Evolutionary conservation across 1,139 yeast species (phyloP), one percentile per base, ranked within the genome.

Genomic region (Zygotorulaspora mrakii): DNA sequence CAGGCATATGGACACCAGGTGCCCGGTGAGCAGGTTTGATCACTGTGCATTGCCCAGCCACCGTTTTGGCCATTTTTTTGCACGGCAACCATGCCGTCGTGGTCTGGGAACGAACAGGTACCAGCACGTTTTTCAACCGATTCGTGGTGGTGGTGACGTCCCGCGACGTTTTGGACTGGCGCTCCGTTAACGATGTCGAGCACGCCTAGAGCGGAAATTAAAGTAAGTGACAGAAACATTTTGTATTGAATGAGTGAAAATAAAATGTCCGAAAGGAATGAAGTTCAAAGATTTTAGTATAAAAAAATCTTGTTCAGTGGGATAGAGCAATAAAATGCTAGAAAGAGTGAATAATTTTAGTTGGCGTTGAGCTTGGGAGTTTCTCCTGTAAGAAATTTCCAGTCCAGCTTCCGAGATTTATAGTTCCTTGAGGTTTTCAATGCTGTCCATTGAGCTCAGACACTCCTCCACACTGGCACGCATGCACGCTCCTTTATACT

Each of bases 31-130:
- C 95, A 87, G 31, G 71, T 61, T 56, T 81, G 84, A 63, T 85
- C 91, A 38, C 79, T 81, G 52, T 83, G 77, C 76, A 84, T 71
- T 41, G 95, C 95, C 95, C 95, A 87, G 24, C 95, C 95, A 31
- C 73, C 89, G 56, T 84, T 83, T 18, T 61, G 51, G 18, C 77
- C 71, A 30, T 64, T 59, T 5, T 73, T 69, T 34, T 86, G 80
- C 39, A 86, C 80, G 1, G 80, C 66, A 17, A 85, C 88, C 55
- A 86, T 70, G 11, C 86, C 88, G 26, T 69, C 69, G 52, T 73
- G 67, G 17, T 72, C 50, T 28, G 95, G 95, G 64, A 86, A 84
- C 13, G 72, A 52, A 64, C 94, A 85, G 17, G 80, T 76, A 18
- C 65, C 66, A 35, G 65, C 54, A 43, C 66, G 61, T 39, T 50